Evolutionary conservation across 768 basidiomycete species (phyloP).

Genomic region (Auricularia sp.): DNA sequence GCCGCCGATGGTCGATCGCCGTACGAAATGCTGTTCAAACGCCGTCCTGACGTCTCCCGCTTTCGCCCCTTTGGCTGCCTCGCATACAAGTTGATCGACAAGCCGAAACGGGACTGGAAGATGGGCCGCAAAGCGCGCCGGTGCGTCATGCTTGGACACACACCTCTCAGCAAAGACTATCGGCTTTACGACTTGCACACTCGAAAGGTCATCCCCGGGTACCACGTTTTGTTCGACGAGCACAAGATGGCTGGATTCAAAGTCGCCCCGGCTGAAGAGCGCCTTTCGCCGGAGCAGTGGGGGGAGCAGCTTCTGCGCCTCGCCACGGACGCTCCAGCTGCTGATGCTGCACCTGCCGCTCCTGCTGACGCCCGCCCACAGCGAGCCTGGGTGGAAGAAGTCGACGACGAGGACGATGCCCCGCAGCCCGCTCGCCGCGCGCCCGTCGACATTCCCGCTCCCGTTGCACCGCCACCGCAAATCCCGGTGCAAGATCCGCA

Average conservation of each 20-base stretch:
- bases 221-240: neutral
- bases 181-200: neutral
- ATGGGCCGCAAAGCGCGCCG: neutral
- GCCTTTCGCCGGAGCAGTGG: neutral
- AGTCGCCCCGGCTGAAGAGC: neutral
- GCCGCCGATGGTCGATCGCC: neutral
- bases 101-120: neutral
- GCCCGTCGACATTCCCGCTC: no score
- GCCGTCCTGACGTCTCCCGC: no score
- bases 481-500: no score
- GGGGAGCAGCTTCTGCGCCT: neutral
- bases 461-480: no score
- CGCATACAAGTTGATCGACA: neutral
- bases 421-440: no score
- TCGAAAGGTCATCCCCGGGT: neutral
- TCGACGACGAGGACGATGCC: no score
- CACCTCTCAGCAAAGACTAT: neutral
- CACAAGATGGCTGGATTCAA: neutral
- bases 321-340: no score
- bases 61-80: neutral
- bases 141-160: neutral
- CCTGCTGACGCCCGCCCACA: no score
- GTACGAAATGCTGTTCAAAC: no score
- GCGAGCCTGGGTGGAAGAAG: no score
- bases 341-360: no score